Evolutionary conservation across 768 basidiomycete species (phyloP).

Genomic region (Hemileccinum rubropunctum): DNA sequence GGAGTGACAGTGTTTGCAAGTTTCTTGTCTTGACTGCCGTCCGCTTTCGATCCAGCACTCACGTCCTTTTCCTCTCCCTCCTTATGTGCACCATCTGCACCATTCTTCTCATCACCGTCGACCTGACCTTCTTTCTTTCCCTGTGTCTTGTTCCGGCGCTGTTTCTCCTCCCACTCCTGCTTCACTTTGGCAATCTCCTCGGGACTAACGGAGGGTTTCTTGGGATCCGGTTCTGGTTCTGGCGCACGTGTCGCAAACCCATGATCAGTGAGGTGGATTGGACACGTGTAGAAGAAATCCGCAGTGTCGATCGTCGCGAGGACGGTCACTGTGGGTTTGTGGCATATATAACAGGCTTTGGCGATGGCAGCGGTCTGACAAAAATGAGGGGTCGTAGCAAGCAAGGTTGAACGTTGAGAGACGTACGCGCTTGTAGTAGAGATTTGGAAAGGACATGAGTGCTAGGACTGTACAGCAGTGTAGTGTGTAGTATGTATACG

Average conservation of each 20-base stretch:
- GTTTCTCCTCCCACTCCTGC: slow-evolving; percentile 76
- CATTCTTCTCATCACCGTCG: slow-evolving; percentile 35
- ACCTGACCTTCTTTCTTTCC: slow-evolving; percentile 29
- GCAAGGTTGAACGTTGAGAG: too few relatives aligned
- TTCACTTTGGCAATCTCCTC: slow-evolving; percentile 80
- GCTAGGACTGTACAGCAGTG: too few relatives aligned
- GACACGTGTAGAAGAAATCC: slow-evolving; percentile 87
- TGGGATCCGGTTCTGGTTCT: slow-evolving; percentile 39
- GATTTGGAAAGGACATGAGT: slow-evolving; percentile 70
- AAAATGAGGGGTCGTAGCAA: neutral
- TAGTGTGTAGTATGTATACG: too few relatives aligned
- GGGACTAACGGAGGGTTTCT: slow-evolving; percentile 39
- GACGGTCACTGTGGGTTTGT: slow-evolving; percentile 77
- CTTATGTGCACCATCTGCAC: slow-evolving; percentile 10
- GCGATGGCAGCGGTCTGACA: slow-evolving; percentile 72
- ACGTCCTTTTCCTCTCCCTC: slow-evolving; percentile 33
- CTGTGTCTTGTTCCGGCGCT: slow-evolving; percentile 48
- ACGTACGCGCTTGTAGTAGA: slow-evolving; percentile 88
- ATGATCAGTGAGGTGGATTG: slow-evolving; percentile 72
- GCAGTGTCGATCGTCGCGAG: slow-evolving; percentile 79
- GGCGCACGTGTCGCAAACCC: slow-evolving; percentile 65
- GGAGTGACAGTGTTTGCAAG: slow-evolving; percentile 24
- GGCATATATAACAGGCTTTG: slow-evolving; percentile 76
- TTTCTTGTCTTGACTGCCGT: slow-evolving; percentile 17
- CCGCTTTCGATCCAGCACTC: slow-evolving; percentile 33